Evolutionary conservation across 129 eudicot genomes (phyloP).

Genomic region (Tagetes erecta): DNA sequence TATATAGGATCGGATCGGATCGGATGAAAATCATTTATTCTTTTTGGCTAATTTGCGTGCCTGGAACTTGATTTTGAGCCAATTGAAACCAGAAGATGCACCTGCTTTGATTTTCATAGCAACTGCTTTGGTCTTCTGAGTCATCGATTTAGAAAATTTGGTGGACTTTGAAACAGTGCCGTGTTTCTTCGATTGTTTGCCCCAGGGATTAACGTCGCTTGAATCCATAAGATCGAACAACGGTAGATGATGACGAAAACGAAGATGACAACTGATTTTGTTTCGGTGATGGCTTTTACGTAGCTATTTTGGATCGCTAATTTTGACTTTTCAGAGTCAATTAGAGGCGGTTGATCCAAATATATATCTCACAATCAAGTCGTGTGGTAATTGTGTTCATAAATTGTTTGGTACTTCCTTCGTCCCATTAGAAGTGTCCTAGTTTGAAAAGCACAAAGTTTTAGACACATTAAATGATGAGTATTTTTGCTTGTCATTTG

Average conservation of each 20-base stretch:
- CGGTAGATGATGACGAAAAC: conserved; percentile 6
- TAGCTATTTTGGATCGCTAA: background rate
- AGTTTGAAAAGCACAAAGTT: no score
- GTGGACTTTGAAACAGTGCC: conserved; percentile 13
- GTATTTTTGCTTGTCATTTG: no score
- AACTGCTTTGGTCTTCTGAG: conserved; percentile 34
- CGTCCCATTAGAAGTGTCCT: no score
- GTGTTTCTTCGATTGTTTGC: conserved; percentile 29
- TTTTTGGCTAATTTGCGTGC: conserved; percentile 39
- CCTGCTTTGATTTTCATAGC: conserved; percentile 37
- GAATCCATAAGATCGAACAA: conserved; percentile 17
- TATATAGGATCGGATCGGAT: no score
- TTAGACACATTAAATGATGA: no score
- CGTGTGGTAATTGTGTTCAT: no score
- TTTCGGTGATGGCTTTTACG: conserved; percentile 12
- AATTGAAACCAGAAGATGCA: conserved; percentile 33
- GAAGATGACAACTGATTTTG: conserved; percentile 9
- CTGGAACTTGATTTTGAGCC: conserved; percentile 38
- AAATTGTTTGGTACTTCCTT: no score
- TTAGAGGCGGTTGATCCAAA: background rate
- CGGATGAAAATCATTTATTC: conserved; percentile 14
- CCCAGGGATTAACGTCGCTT: conserved; percentile 41
- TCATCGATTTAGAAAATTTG: conserved; percentile 28
- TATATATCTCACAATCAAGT: background rate
- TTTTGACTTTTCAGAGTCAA: background rate